A percentile compares a stretch with the other conserved stretches of the same genome.
Conservation (phyloP, 768 basidiomycete genomes). For the Russula griseocarnosa region DNA sequence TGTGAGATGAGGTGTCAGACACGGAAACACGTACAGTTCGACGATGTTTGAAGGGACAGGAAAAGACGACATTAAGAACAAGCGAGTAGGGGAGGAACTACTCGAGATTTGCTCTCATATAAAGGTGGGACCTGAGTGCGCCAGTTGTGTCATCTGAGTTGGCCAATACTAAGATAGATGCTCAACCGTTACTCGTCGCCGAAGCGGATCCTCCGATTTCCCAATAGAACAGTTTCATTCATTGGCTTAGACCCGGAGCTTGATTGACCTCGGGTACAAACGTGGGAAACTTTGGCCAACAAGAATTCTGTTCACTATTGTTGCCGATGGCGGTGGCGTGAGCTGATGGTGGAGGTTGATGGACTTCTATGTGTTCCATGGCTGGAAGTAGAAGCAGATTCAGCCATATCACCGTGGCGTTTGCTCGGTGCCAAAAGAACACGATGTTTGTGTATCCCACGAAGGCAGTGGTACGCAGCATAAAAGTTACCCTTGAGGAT, state of each 20-base stretch:
- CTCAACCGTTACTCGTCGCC: neutral
- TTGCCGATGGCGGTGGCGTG: neutral
- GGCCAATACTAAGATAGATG: neutral
- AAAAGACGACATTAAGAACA: neutral
- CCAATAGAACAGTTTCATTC: neutral
- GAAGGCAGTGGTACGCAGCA: neutral
- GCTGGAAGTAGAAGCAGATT: neutral
- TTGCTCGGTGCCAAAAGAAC: neutral
- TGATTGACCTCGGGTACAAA: neutral
- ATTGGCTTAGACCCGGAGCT: neutral
- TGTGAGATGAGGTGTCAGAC: neutral
- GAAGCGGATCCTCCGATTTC: neutral
- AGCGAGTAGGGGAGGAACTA: neutral
- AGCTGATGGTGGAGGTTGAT: neutral
- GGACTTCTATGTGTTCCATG: neutral
- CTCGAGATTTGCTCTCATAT: neutral
- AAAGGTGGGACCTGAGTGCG: neutral
- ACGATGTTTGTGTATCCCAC: neutral
- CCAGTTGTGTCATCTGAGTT: neutral
- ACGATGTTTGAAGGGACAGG: neutral
- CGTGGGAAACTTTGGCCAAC: neutral
- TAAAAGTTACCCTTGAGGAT: neutral
- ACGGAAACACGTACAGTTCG: conserved; percentile 3
- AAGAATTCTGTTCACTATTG: neutral
- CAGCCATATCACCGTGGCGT: no score